Evolutionary conservation across 2,329 filamentous ascomycete genomes (phyloP).

Genomic region (Claviceps quebecensis): DNA sequence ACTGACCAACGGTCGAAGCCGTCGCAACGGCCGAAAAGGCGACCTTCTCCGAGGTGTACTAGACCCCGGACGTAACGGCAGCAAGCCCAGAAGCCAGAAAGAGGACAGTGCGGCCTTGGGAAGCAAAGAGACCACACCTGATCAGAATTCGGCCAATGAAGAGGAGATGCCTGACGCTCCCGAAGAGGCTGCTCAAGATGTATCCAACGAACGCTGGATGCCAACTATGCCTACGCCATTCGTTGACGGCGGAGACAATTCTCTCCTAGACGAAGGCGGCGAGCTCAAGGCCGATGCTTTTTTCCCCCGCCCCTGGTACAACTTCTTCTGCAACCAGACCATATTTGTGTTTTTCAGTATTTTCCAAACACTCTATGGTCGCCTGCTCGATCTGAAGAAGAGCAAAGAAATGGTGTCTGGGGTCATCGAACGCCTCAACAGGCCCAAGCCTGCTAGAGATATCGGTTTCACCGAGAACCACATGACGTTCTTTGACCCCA

Average conservation of each 20-base stretch:
- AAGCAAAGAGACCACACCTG: constrained; percentile 82
- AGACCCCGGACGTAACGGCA: constrained; percentile 60
- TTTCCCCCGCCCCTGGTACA: constrained; percentile 68
- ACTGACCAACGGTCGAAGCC: constrained; percentile 51
- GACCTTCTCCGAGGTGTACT: constrained; percentile 77
- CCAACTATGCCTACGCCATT: constrained; percentile 44
- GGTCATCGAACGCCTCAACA: constrained; percentile 59
- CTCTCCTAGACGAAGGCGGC: constrained; percentile 41
- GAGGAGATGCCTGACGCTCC: constrained; percentile 55
- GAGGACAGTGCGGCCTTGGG: constrained; percentile 64
- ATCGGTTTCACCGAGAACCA: constrained; percentile 72
- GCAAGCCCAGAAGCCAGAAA: constrained; percentile 56
- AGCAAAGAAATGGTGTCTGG: constrained; percentile 59
- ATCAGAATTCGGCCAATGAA: constrained; percentile 61
- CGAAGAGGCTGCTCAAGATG: constrained; percentile 48
- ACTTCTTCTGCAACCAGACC: constrained; percentile 81
- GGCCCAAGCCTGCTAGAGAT: constrained; percentile 66
- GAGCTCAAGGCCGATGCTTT: constrained; percentile 64
- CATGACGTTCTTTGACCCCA: constrained; percentile 60
- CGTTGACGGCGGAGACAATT: constrained; percentile 38
- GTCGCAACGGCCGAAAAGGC: constrained; percentile 62
- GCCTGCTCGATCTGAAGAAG: constrained; percentile 71
- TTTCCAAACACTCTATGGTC: constrained; percentile 79
- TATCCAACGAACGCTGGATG: constrained; percentile 51
- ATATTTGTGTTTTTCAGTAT: constrained; percentile 93